phyloP scores from a whole-genome alignment of 1,284 basidiomycete species.

The Neonothopanus nambi region DNA sequence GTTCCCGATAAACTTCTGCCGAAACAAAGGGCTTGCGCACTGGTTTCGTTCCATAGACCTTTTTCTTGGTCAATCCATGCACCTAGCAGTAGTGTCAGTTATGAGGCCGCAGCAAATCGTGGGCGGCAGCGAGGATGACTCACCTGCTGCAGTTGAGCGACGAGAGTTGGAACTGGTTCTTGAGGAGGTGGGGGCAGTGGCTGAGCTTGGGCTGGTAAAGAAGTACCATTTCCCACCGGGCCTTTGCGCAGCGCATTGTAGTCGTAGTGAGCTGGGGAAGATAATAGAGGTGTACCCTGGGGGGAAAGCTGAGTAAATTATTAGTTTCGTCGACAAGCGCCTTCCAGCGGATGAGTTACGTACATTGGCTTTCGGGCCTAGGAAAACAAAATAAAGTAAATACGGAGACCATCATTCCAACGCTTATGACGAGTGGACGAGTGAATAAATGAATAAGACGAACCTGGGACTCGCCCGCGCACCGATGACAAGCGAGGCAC shows the following conservation, averaged over 20 bases:
- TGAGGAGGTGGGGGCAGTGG: conserved; percentile 2
- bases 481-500: conserved; percentile 33
- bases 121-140: background rate
- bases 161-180: conserved; percentile 41
- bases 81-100: conserved; percentile 31
- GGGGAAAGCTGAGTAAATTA: no score
- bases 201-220: no score
- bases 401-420: background rate
- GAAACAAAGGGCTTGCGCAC: conserved; percentile 48
- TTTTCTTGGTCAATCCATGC: conserved; percentile 64
- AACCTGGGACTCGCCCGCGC: conserved; percentile 22
- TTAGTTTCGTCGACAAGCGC: background rate
- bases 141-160: conserved; percentile 47
- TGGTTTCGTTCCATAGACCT: conserved; percentile 54
- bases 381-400: background rate
- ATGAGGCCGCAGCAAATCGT: no score
- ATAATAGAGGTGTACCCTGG: no score
- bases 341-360: no score
- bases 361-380: no score
- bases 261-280: no score
- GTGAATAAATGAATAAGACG: conserved; percentile 8
- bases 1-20: conserved; percentile 15
- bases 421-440: background rate
- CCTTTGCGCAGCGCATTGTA: no score
- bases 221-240: no score